Base-by-base conservation (phyloP, 352 stramenopile genomes). In the Globisporangium takayamanum region DNA sequence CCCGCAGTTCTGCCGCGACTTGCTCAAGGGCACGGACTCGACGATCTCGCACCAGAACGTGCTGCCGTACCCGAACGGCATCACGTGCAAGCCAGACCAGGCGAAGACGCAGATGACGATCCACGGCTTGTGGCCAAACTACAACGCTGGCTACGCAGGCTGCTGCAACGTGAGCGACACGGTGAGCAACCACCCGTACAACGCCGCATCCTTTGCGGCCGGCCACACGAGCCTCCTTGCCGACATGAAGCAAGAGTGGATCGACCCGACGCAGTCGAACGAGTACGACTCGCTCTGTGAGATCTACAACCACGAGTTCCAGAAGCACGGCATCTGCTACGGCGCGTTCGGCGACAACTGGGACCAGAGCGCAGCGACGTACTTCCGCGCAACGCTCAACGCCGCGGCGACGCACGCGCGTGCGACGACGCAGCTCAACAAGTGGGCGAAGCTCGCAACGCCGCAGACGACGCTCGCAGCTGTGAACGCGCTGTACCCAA, bases 261-360 rank as follows among this genome's bases (percentile, higher is more conserved):
- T 89, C 36, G 83, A 92, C 51, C 69, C 83, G 28, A 82, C 83
- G 16, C 64, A 82, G 45, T 25, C 60, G 15, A 78, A 66, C 39
- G 69, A 72, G n/a, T 79, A 84, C 65, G 73, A 90, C 66, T 67
- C 77, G 62, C 68, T 92, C 3, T 92, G 83, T 52, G 78, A 90
- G 55, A 73, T 89, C 41, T 94, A 92, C 78, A 88, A 94, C 70
- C 81, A 94, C 67, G 81, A 92, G 70, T 92, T 94, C 70, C 84
- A 94, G 69, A 94, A 94, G 68, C 84, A 94, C 62, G 81, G 84
- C 28, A 64, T 91, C 42, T 94, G 84, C 76, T 94, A 86, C 65
- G 89, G 69, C 77, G 80, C 82, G 0, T 74, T 75, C 28, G 80
- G 66, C 2, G 68, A 70, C 20, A 72, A 92, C 65, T 78, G 74